Evolutionary conservation across 495 filamentous ascomycete genomes (phyloP), one percentile per base, ranked within the genome.

Genomic region (Oidiodendron maius): DNA sequence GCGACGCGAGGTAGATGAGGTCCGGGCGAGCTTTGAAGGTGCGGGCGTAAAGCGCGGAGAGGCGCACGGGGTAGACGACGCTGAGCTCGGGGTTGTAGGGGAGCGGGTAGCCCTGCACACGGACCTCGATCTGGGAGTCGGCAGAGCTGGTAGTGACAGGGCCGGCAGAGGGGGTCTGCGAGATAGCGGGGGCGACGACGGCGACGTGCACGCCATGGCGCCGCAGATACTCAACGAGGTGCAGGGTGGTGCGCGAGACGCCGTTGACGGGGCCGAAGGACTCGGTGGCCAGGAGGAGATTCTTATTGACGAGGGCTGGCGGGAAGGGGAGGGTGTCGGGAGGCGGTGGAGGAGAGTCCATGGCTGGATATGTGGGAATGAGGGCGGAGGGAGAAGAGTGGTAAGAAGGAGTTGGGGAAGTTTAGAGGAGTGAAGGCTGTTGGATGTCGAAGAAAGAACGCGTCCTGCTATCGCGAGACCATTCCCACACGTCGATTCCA

Each of bases 231-330:
- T 79, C 71, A 18, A 83, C 71, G 18, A 84, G 65, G 65, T 74
- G 78, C 56, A 73, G 64, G 2, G 81, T 83, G 0, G 78, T 84
- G 36, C 77, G 67, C 57, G 75, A 79, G 36, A 84, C 81, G 15
- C 81, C 80, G 56, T 84, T 84, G 50, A 83, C 77, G 0, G 78
- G 81, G 21, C 80, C 81, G 51, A 81, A 76, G 13, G 77, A 81
- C 56, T 84, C 81, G 8, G 79, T 81, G 23, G 78, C 79, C 25
- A 83, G 67, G 3, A 84, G 63, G 48, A 83, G 64, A 52, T 71
- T 70, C 58, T 74, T 77, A 24, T 74, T 74, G 6, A 65, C 51
- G 17, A 83, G 63, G 11, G 61, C 57, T n/a, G 53, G 49, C 1
- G 80, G 79, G 44, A 76, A 77, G n/a, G n/a, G n/a, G n/a, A n/a